A percentile compares a stretch with the other conserved stretches of the same genome.
Evolutionary conservation across 2,329 filamentous ascomycete species (phyloP).

Genomic region (Fusarium sp.): DNA sequence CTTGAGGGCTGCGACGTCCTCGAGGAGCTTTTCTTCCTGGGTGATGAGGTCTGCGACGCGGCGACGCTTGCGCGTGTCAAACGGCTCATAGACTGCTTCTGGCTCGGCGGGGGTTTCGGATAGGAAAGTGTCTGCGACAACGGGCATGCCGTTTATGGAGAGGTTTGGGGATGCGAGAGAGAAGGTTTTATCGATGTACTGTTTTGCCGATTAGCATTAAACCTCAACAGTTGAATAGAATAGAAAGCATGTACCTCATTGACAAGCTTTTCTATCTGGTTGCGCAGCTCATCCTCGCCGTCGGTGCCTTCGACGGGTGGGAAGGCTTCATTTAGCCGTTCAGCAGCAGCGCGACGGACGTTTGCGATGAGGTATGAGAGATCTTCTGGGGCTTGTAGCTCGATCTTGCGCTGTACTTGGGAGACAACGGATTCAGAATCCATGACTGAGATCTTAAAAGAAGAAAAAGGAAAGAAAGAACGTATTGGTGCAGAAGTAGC

Average conservation of each 20-base stretch:
- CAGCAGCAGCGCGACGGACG: conserved; percentile 74
- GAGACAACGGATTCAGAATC: conserved; percentile 52
- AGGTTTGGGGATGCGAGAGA: conserved; percentile 69
- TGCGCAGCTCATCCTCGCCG: conserved; percentile 68
- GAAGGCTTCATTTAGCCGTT: conserved; percentile 75
- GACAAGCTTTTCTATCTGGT: conserved; percentile 70
- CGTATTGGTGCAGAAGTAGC: background rate
- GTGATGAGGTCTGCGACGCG: conserved; percentile 70
- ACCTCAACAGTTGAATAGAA: background rate
- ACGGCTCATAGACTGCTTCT: conserved; percentile 66
- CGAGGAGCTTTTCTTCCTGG: conserved; percentile 72
- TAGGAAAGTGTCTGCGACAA: conserved; percentile 58
- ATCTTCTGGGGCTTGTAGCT: conserved; percentile 82
- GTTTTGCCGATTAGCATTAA: background rate
- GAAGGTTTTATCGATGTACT: conserved; percentile 74
- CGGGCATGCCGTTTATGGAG: conserved; percentile 70
- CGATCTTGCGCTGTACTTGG: conserved; percentile 76
- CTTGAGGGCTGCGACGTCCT: conserved; percentile 72
- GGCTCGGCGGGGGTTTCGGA: conserved; percentile 37
- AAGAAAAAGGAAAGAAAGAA: background rate
- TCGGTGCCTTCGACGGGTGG: conserved; percentile 68
- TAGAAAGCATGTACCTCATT: conserved; percentile 60
- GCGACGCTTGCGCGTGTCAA: conserved; percentile 69
- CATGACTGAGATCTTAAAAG: conserved; percentile 44
- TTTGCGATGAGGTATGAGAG: conserved; percentile 77